A percentile compares a stretch with the other conserved stretches of the same genome.
phyloP scores from a whole-genome alignment of 2,329 filamentous ascomycete genomes.

The Aspergillus quadricinctus region DNA sequence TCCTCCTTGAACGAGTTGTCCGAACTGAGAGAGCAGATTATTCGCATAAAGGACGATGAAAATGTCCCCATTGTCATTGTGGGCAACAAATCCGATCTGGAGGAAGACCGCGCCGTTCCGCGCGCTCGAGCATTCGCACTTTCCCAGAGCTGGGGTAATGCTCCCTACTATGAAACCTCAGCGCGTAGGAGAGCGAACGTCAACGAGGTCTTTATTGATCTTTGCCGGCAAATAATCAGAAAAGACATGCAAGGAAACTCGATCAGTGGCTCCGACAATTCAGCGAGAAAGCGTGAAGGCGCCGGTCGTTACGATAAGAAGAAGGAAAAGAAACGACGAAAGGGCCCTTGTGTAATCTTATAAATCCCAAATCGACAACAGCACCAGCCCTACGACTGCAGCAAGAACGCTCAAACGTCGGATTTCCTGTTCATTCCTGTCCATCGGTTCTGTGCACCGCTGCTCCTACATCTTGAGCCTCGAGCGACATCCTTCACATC shows the following conservation, averaged over 20 bases:
- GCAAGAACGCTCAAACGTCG: background rate
- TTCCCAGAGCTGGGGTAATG: conserved; percentile 80
- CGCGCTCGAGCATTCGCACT: conserved; percentile 76
- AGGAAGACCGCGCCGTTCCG: conserved; percentile 76
- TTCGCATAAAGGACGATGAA: conserved; percentile 84
- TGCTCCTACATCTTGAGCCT: background rate
- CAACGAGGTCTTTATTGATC: conserved; percentile 81
- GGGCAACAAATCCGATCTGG: conserved; percentile 85
- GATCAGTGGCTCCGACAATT: conserved; percentile 23
- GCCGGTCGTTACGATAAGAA: conserved; percentile 33
- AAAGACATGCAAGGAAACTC: conserved; percentile 52
- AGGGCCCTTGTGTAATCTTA: conserved; percentile 38
- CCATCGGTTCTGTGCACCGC: background rate
- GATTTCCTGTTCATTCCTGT: conserved; percentile 1
- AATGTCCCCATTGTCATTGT: conserved; percentile 84
- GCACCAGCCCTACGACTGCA: background rate
- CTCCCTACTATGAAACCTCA: conserved; percentile 87
- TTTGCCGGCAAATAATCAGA: conserved; percentile 77
- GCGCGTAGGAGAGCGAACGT: conserved; percentile 80
- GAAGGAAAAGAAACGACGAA: conserved; percentile 29
- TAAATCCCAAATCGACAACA: conserved; percentile 15
- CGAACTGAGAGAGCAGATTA: conserved; percentile 81
- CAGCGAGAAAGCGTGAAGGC: conserved; percentile 32
- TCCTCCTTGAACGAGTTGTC: conserved; percentile 79
- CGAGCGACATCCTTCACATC: conserved; percentile 5